phyloP scores from a whole-genome alignment of 805 yeast genomes.

The Wickerhamomyces silvicola region DNA sequence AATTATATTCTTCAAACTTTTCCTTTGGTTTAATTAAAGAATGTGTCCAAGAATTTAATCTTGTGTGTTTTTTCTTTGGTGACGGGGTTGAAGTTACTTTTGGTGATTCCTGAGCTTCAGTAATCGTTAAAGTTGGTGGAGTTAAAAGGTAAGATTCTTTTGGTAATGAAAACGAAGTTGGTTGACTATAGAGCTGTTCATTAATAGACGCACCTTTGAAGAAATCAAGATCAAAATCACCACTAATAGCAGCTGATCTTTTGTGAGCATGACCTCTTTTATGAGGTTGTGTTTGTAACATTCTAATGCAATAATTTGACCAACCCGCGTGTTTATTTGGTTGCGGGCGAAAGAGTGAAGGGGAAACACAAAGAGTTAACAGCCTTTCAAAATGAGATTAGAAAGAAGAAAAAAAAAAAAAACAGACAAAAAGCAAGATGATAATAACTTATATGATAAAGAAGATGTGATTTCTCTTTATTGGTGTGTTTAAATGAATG shows the following conservation, averaged over 20 bases:
- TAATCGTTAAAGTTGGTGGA: conserved; percentile 10
- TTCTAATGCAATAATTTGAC: too few relatives aligned
- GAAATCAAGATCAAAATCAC: conserved; percentile 57
- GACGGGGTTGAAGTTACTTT: conserved; percentile 15
- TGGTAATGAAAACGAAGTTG: conserved; percentile 1
- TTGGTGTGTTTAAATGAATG: too few relatives aligned
- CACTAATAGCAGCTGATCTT: conserved; percentile 83
- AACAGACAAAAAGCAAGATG: too few relatives aligned
- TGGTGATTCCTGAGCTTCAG: conserved; percentile 8
- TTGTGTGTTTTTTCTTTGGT: conserved; percentile 24
- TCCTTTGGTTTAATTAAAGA: conserved; percentile 18
- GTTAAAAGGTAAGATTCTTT: neutral
- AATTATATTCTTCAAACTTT: conserved; percentile 5
- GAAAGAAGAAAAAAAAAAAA: too few relatives aligned
- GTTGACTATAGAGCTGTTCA: conserved; percentile 1
- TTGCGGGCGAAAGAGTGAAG: too few relatives aligned
- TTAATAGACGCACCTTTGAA: conserved; percentile 9
- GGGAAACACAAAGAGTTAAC: too few relatives aligned
- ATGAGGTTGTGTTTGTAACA: too few relatives aligned
- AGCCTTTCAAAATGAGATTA: too few relatives aligned
- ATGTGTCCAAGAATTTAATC: conserved; percentile 35
- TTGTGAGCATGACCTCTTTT: conserved; percentile 69
- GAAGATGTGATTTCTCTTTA: too few relatives aligned
- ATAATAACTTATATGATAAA: too few relatives aligned
- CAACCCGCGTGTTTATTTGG: too few relatives aligned